Base-by-base conservation (phyloP, 2,329 filamentous ascomycete species). In the Didymella pomorum region DNA sequence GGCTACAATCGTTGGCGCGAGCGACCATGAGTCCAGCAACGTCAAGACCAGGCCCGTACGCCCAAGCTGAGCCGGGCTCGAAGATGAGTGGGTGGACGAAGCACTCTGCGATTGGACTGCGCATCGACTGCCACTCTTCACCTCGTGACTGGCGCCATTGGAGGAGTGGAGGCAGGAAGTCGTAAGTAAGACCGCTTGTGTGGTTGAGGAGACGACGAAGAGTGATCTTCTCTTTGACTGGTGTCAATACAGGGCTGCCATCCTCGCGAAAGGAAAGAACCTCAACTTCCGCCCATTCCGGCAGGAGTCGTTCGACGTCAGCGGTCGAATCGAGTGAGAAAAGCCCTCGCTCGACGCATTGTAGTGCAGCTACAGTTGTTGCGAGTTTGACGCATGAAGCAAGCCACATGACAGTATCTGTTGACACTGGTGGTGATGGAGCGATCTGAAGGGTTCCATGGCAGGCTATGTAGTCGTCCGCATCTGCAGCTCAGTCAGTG, bases 301-400 rank as follows among this genome's bases (percentile, higher is more conserved):
- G 68, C 5, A 73, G 50, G 16, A 74, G 50, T 14, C 63, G 62
- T 33, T 67, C 63, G 10, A 72, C 56, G 43, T 66, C 64, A 14
- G 48, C 52, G 9, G 63, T 25, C n/a, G 68, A 63, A 46, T 74
- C 64, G 8, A 75, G 62, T 4, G 59, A 58, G 28, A 74, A 61
- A 3, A 70, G 59, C 2, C 68, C 69, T 5, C 68, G 65, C 49
- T 75, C 70, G 16, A 75, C 66, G 45, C 68, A 71, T 52, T 75
- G 71, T 50, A 75, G 43, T 1, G 58, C 69, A 33, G 70, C 69
- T 31, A 76, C 59, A 10, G 63, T 58, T 25, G 69, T 70, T 4
- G 69, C 53, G 4, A 75, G 52, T 50, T 73, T 75, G 37, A 61
- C 69, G 49, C 71, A 73, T 2, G 70, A 73, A 12, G 72, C 71